These are phyloP conservation scores for Lecanicillium sp. DNA, from an alignment of 2,329 filamentous ascomycete species.

Conservation along the genomic window DNA sequence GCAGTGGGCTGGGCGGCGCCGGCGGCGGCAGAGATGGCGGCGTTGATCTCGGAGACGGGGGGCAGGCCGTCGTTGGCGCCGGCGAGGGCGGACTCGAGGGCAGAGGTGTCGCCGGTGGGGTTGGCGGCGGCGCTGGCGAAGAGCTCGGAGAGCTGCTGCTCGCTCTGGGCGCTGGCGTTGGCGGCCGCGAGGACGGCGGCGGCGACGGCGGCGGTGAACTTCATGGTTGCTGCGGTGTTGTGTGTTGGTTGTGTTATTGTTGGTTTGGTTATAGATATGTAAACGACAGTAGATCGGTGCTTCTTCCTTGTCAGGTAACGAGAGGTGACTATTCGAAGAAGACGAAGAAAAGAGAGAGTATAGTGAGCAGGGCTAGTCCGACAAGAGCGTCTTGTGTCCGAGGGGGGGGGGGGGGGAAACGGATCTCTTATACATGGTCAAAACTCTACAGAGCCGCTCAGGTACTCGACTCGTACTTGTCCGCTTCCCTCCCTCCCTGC, in stretches of 20 bases:
- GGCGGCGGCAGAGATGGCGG: background rate
- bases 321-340: too few relatives aligned
- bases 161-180: constrained; percentile 30
- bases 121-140: constrained; percentile 24
- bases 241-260: background rate
- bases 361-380: too few relatives aligned
- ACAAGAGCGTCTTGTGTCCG: too few relatives aligned
- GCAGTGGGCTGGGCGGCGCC: background rate
- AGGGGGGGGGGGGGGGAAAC: too few relatives aligned
- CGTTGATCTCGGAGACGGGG: constrained; percentile 7
- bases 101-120: background rate
- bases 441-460: too few relatives aligned
- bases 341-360: too few relatives aligned
- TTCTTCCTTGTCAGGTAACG: too few relatives aligned
- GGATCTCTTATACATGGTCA: too few relatives aligned
- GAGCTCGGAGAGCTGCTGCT: constrained; percentile 40
- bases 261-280: too few relatives aligned
- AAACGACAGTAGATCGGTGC: too few relatives aligned
- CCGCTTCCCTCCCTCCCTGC: too few relatives aligned
- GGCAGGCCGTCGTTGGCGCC: constrained; percentile 5
- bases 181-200: constrained; percentile 22
- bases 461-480: too few relatives aligned
- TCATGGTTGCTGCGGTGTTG: constrained; percentile 5
- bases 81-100: constrained; percentile 1
- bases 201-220: constrained; percentile 1